Base-by-base conservation (phyloP, 305 asterid genomes). In the Solanum hybrid region DNA sequence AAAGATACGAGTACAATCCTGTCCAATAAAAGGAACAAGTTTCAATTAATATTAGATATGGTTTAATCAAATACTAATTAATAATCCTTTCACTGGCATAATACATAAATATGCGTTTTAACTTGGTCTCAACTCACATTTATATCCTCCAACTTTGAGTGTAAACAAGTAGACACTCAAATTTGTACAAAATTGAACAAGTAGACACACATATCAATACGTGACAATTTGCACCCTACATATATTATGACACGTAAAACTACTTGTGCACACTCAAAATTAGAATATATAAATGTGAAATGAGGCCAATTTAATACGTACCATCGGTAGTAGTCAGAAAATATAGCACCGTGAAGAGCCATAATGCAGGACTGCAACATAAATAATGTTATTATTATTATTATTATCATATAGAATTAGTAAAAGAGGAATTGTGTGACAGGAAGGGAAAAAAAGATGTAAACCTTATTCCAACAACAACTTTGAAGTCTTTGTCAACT, bases 401-500 rank as follows among this genome's bases (percentile, higher is more conserved):
- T 24, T 15, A 14, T 41, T 61, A 39, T 26, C 22, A 61, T 78
- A 86, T 78, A 32, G 32, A 68, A 72, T 36, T 14, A 37, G 31
- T 29, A 3, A 27, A 17, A 33, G 20, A 70, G 24, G 3, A 39
- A 39, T 6, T n/a, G 29, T 2, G 0, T 34, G 27, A 33, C 57
- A 41, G 57, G 57, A 57, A 20, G 70, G n/a, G 1, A 7, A 70
- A 79, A 17, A 38, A 8, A 26, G 17, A 83, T 45, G 20, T 10
- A 68, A 3, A 96, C 99, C 97, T 96, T 90, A 97, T 97, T 15
- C 95, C 98, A 32, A 94, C 98, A 22, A 96, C 95, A 24, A 89
- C 94, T 93, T 95, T 94, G 93, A 97, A 94, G 92, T 97, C 99
- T 93, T 94, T 94, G 72, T 97, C 98, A 4, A 97, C 93, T 38